Evolutionary conservation across 1,284 basidiomycete species (phyloP).

Genomic region (Austropuccinia psidii): DNA sequence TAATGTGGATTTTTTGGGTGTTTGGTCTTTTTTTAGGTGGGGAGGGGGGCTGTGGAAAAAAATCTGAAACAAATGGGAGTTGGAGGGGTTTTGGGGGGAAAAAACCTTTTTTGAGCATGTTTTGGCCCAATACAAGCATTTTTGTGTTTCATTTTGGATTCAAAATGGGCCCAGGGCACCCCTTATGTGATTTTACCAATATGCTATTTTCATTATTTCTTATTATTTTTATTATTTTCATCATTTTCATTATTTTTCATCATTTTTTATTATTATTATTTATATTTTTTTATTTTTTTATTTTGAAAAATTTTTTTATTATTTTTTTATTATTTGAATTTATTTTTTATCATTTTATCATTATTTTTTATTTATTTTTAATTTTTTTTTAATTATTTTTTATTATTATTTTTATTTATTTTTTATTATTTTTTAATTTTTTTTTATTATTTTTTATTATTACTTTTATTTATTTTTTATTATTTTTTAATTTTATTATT

Average conservation of each 20-base stretch:
- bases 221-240: background rate
- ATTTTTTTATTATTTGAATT: background rate
- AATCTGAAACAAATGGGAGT: too few species aligned
- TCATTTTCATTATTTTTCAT: background rate
- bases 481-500: background rate
- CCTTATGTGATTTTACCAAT: too few species aligned
- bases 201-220: background rate
- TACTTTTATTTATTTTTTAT: background rate
- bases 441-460: background rate
- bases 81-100: too few species aligned
- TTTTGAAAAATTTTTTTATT: background rate
- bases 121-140: too few species aligned
- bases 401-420: background rate
- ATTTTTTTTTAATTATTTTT: background rate
- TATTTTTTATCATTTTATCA: background rate
- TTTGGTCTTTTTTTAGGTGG: too few species aligned
- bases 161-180: too few species aligned
- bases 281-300: background rate
- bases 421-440: background rate
- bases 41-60: too few species aligned
- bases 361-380: background rate
- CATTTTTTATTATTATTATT: background rate
- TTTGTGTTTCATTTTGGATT: too few species aligned
- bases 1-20: too few species aligned
- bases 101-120: too few species aligned